These are phyloP conservation scores for Sistotremastrum suecicum DNA, from an alignment of 768 basidiomycete species.

Conservation along the genomic window DNA sequence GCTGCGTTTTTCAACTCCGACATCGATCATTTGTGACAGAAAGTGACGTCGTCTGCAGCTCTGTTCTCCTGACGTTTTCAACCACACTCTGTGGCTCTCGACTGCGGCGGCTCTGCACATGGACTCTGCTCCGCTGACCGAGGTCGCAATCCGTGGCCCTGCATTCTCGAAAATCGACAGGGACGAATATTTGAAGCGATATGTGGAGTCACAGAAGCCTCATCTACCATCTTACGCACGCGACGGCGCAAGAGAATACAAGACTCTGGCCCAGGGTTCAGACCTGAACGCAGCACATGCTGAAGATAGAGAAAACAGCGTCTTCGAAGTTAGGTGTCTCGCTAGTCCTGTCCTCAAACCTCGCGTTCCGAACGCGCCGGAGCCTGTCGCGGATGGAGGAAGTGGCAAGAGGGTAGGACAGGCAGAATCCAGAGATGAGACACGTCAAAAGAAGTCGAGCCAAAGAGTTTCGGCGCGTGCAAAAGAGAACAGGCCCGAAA, in stretches of 20 bases:
- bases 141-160: background rate
- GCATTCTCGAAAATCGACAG: slow-evolving; percentile 23
- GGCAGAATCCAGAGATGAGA: too few relatives aligned
- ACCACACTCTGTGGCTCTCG: too few relatives aligned
- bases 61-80: too few relatives aligned
- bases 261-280: slow-evolving; percentile 3
- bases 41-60: too few relatives aligned
- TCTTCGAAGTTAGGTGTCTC: slow-evolving; percentile 23
- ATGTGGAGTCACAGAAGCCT: slow-evolving; percentile 33
- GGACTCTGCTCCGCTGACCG: background rate
- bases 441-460: too few relatives aligned
- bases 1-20: too few relatives aligned
- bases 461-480: too few relatives aligned
- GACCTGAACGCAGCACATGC: slow-evolving; percentile 6
- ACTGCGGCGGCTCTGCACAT: background rate
- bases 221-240: slow-evolving; percentile 29
- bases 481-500: too few relatives aligned
- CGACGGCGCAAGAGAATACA: slow-evolving; percentile 19
- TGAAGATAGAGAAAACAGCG: background rate
- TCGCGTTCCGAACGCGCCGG: slow-evolving; percentile 16
- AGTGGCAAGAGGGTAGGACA: too few relatives aligned
- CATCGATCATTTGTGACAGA: too few relatives aligned
- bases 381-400: background rate
- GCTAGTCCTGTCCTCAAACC: slow-evolving; percentile 44
- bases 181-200: slow-evolving; percentile 27